These are phyloP conservation scores for Pterulicium gracile DNA, from an alignment of 1,284 basidiomycete species.

Conservation along the genomic window DNA sequence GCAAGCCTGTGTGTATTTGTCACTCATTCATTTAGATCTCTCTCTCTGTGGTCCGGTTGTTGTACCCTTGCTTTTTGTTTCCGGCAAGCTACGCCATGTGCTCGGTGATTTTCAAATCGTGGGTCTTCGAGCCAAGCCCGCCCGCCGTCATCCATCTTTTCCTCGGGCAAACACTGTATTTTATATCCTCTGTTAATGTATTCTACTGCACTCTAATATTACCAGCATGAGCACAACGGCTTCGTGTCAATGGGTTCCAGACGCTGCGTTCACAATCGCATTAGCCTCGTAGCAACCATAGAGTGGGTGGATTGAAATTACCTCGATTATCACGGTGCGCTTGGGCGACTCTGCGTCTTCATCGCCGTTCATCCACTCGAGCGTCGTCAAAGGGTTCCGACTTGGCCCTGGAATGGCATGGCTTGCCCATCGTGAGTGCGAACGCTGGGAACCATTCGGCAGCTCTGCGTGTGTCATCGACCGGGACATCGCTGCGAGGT, in stretches of 20 bases:
- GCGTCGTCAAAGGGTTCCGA: constrained; percentile 21
- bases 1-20: neutral
- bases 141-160: no score
- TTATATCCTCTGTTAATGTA: neutral
- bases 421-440: constrained; percentile 36
- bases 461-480: constrained; percentile 56
- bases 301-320: constrained; percentile 20
- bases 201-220: constrained; percentile 10
- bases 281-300: no score
- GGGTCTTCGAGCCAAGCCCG: no score
- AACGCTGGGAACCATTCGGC: constrained; percentile 20
- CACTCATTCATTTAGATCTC: neutral
- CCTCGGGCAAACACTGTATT: neutral
- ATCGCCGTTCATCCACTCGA: constrained; percentile 61
- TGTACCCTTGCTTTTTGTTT: neutral
- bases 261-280: constrained; percentile 47
- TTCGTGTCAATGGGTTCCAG: constrained; percentile 59
- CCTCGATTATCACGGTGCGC: constrained; percentile 60
- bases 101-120: no score
- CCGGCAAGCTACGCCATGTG: no score
- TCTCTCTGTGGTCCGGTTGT: neutral
- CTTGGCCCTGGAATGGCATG: constrained; percentile 13
- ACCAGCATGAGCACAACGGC: constrained; percentile 67
- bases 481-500: constrained; percentile 62
- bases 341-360: constrained; percentile 40